These are phyloP conservation scores for Synura sp. DNA, from an alignment of 352 stramenopile genomes.

Conservation along the genomic window DNA sequence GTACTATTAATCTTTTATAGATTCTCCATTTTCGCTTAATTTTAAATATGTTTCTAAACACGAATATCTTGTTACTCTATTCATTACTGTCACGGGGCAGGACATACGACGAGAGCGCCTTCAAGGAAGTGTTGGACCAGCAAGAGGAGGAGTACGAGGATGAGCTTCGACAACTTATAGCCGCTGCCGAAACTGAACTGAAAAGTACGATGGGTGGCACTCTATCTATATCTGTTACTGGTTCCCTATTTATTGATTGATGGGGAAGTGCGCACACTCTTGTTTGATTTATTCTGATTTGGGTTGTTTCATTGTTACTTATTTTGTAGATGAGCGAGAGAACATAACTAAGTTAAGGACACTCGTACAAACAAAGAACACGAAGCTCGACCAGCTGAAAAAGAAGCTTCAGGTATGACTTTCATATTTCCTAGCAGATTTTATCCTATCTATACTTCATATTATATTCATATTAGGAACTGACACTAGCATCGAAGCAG, in stretches of 20 bases:
- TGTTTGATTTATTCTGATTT: too few species aligned
- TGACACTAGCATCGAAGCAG: conserved; percentile 42
- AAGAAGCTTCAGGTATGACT: conserved; percentile 53
- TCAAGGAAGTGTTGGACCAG: conserved; percentile 50
- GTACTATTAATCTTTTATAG: too few species aligned
- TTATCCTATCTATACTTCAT: conserved; percentile 4
- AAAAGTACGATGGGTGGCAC: too few species aligned
- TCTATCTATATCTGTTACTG: too few species aligned
- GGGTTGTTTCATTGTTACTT: too few species aligned
- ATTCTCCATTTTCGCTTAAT: too few species aligned
- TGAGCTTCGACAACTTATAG: conserved; percentile 57
- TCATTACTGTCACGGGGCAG: too few species aligned
- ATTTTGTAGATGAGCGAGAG: conserved; percentile 52
- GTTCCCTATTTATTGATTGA: too few species aligned
- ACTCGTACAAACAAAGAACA: conserved; percentile 51
- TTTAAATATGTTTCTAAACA: too few species aligned
- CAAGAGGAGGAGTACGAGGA: conserved; percentile 60
- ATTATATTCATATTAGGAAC: too few species aligned
- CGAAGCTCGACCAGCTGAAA: conserved; percentile 54
- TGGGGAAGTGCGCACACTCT: too few species aligned
- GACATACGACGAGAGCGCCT: conserved; percentile 3
- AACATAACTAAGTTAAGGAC: conserved; percentile 51
- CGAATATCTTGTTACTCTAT: too few species aligned
- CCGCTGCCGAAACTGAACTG: conserved; percentile 42
- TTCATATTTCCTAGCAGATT: conserved; percentile 6